Evolutionary conservation across 2,329 filamentous ascomycete species (phyloP).

Genomic region (Magnaporthiopsis incrustans): DNA sequence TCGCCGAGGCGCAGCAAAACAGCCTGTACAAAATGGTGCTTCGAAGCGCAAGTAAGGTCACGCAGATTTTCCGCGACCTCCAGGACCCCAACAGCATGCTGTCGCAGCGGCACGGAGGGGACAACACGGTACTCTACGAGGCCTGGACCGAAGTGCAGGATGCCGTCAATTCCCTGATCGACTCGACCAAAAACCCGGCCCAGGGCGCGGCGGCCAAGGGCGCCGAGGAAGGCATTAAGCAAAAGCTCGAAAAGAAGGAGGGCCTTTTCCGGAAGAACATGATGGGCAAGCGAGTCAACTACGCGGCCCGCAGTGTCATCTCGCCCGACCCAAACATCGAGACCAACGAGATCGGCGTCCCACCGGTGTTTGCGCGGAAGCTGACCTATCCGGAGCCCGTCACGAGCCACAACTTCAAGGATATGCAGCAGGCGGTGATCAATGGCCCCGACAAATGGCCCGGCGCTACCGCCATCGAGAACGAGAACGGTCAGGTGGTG

Average conservation of each 20-base stretch:
- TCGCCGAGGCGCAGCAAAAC: conserved; percentile 86
- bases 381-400: conserved; percentile 96
- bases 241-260: conserved; percentile 97
- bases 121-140: conserved; percentile 70
- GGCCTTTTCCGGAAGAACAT: conserved; percentile 98
- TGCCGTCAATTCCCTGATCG: conserved; percentile 84
- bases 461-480: conserved; percentile 88
- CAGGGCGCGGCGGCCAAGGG: conserved; percentile 69
- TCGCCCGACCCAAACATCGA: conserved; percentile 98
- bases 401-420: conserved; percentile 93
- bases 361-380: conserved; percentile 94
- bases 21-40: conserved; percentile 79
- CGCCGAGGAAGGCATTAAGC: conserved; percentile 87
- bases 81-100: conserved; percentile 31
- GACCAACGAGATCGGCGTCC: conserved; percentile 97
- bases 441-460: conserved; percentile 94
- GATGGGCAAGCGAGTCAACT: conserved; percentile 99
- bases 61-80: conserved; percentile 66
- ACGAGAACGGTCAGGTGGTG: conserved; percentile 87
- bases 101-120: conserved; percentile 33
- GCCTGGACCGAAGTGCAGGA: conserved; percentile 82
- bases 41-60: conserved; percentile 63
- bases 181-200: conserved; percentile 77
- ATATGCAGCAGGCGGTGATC: conserved; percentile 91
- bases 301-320: conserved; percentile 93